Base-by-base conservation (phyloP, 192 early-diverging fungal genomes). In the Linnemannia zychae region DNA sequence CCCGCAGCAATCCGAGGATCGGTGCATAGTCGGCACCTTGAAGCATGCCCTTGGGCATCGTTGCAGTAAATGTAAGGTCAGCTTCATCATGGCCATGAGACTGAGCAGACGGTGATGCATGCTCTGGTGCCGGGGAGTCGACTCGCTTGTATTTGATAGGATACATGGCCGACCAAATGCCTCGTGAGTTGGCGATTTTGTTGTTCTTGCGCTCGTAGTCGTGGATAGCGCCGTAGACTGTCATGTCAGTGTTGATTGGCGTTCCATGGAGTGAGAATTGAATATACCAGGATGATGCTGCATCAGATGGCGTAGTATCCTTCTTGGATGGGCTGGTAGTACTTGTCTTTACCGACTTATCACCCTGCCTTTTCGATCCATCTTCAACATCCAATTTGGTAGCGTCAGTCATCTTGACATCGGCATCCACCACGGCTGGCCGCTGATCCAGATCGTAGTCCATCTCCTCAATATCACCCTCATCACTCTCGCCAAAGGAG, bases 171-270 rank as follows among this genome's bases (percentile, higher is more conserved):
- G 75, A 79, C 94, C 94, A 96, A 2, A 94, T 83, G 60, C 90
- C 89, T 63, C 86, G 75, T n/a, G 75, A 72, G 7, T 75, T 65
- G 11, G 77, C 37, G 38, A 49, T 69, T 34, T 67, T 77, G 33
- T 57, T 36, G 44, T 71, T 53, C 75, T 77, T 77, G 7, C 87
- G 84, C 77, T 95, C 93, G 71, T 90, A 81, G 34, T 85, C 76
- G 72, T 92, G 94, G 36, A 94, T 81, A 47, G 94, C 92, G 28
- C 91, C 93, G 87, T 95, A 95, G 0, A 96, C 90, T 6, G 94
- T 95, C 47, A 74, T 87, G 60, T 95, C 92, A 1, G 77, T 88
- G 47, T 44, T 79, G 60, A 92, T 80, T 0, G 84, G 88, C 5
- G 72, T 60, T 33, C 87, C 91, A 36, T 86, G 90, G 71, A 95